phyloP scores from a whole-genome alignment of 768 basidiomycete species.

The Russula dissimulans region DNA sequence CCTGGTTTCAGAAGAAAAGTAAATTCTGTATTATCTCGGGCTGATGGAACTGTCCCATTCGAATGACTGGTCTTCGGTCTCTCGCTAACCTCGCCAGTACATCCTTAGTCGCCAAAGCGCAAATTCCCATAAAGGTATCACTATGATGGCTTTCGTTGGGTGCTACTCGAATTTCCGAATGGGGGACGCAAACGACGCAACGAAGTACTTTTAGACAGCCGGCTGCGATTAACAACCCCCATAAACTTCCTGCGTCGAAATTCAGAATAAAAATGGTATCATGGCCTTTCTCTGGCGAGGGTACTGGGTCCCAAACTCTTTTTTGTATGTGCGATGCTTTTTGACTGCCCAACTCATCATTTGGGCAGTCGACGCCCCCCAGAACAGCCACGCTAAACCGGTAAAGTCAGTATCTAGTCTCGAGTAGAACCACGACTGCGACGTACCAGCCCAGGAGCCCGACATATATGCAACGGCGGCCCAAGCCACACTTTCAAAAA shows the following conservation, averaged over 20 bases:
- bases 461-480: conserved; percentile 64
- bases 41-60: too few relatives aligned
- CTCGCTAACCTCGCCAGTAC: too few relatives aligned
- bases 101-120: too few relatives aligned
- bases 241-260: too few relatives aligned
- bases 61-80: too few relatives aligned
- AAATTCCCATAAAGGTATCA: too few relatives aligned
- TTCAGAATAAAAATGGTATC: conserved; percentile 62
- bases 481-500: conserved; percentile 83
- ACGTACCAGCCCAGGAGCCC: conserved; percentile 61
- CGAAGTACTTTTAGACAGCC: too few relatives aligned
- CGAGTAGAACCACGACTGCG: background rate
- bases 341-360: conserved; percentile 87
- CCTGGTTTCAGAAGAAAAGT: too few relatives aligned
- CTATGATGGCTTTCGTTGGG: too few relatives aligned
- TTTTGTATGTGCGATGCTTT: conserved; percentile 85
- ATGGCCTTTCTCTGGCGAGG: conserved; percentile 67
- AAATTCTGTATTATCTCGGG: too few relatives aligned
- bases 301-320: conserved; percentile 86
- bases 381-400: conserved; percentile 51
- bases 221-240: background rate
- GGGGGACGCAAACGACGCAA: background rate
- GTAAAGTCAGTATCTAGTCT: background rate
- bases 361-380: conserved; percentile 46
- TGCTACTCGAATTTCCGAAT: background rate